phyloP scores from a whole-genome alignment of 2,329 filamentous ascomycete genomes.

The Phaeosphaeria sp. region DNA sequence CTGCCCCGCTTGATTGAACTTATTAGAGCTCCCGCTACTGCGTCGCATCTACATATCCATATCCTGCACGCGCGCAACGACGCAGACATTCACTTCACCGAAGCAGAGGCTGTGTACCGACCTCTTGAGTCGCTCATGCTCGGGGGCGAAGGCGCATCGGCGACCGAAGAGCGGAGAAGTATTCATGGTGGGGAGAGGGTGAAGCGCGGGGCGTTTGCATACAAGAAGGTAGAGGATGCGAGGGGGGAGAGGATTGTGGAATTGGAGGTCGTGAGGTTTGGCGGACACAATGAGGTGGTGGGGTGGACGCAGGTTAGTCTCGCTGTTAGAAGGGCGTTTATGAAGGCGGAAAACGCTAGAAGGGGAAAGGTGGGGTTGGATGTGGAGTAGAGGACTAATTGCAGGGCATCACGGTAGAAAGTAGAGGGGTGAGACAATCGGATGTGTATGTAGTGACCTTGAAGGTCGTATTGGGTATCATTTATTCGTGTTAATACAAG shows the following conservation, averaged over 20 bases:
- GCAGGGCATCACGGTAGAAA: neutral
- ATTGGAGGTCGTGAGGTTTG: constrained; percentile 53
- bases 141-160: constrained; percentile 33
- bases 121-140: constrained; percentile 35
- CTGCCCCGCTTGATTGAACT: constrained; percentile 68
- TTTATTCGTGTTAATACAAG: constrained; percentile 11
- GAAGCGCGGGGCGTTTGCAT: constrained; percentile 45
- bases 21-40: constrained; percentile 51
- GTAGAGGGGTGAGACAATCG: neutral
- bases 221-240: constrained; percentile 38
- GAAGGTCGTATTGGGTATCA: constrained; percentile 18
- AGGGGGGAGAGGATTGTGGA: constrained; percentile 41
- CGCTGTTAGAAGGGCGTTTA: constrained; percentile 71
- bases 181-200: constrained; percentile 41
- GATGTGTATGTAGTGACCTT: neutral
- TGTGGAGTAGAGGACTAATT: constrained; percentile 25
- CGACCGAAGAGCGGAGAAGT: constrained; percentile 36
- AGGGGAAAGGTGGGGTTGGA: constrained; percentile 32
- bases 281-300: constrained; percentile 71
- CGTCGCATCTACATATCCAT: constrained; percentile 52
- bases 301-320: constrained; percentile 68
- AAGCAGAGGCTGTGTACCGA: constrained; percentile 55
- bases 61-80: constrained; percentile 85
- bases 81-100: constrained; percentile 77
- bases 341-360: constrained; percentile 63